A percentile compares a stretch with the other conserved stretches of the same genome.
Conservation (phyloP, 768 basidiomycete genomes). For the Coprinopsis marcescibilis region DNA sequence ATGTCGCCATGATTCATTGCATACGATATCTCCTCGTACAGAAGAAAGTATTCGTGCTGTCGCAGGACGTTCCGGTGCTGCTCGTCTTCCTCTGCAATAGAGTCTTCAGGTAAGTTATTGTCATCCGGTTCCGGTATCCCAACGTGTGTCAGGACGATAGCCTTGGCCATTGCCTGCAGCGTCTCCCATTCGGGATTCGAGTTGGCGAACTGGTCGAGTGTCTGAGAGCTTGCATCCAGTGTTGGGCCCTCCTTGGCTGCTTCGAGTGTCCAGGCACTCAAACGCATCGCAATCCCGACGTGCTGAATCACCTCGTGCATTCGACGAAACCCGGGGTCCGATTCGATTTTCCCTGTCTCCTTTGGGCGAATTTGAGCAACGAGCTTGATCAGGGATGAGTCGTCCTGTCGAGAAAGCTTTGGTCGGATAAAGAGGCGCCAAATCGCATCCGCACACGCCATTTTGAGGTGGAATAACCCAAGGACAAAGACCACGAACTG, state of each 20-base stretch:
- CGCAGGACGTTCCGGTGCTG: constrained; percentile 29
- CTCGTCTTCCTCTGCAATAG: constrained; percentile 26
- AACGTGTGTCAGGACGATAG: constrained; percentile 18
- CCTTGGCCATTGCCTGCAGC: constrained; percentile 20
- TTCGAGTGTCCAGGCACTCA: constrained; percentile 27
- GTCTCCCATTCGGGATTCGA: constrained; percentile 22
- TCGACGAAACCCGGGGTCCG: constrained; percentile 28
- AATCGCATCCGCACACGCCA: constrained; percentile 28
- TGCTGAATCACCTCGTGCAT: constrained; percentile 33
- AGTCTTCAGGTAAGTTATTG: not conserved
- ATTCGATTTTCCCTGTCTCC: constrained; percentile 25
- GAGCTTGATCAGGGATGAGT: constrained; percentile 10
- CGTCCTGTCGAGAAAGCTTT: constrained; percentile 13
- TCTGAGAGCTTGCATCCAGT: not conserved
- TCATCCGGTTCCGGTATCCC: not conserved
- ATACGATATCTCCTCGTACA: constrained; percentile 35
- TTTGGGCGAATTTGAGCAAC: constrained; percentile 21
- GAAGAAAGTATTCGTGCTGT: constrained; percentile 26
- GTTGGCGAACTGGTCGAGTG: constrained; percentile 24
- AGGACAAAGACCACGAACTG: constrained; percentile 28
- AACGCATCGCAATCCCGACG: constrained; percentile 17
- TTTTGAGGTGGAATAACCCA: constrained; percentile 29
- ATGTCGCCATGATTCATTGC: constrained; percentile 30
- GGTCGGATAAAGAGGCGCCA: constrained; percentile 22
- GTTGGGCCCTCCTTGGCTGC: constrained; percentile 9